Evolutionary conservation across 2,329 filamentous ascomycete genomes (phyloP), one percentile per base, ranked within the genome.

Genomic region (Neonectria magnoliae): DNA sequence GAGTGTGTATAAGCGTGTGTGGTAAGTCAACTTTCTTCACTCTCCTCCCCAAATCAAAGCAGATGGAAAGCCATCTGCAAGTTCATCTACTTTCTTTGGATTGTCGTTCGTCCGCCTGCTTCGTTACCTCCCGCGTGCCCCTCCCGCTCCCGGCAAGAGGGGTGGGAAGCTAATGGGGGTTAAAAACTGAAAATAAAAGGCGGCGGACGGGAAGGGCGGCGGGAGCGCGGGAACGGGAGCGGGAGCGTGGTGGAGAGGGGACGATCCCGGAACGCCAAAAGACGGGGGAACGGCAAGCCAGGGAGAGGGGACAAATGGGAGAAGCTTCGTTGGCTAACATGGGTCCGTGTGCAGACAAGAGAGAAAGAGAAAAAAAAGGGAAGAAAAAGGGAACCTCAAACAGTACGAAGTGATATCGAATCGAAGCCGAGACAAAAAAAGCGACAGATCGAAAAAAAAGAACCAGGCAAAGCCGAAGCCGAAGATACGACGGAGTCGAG

Each of bases 21-120:
- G 27, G 47, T 50, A n/a, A 50, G 47, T 50, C 47, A 50, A 50
- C 29, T 18, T 10, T 16, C 16, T 29, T 29, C 29, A 25, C 5
- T 10, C 29, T 10, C 31, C 10, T 5, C 31, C 11, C 31, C 31
- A 13, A 33, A 13, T 0, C 31, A 33, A 11, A 11, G 31, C 31
- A 33, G 31, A 33, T 10, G 11, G 11, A 18, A 18, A 41, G 16
- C 6, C 6, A 18, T 41, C 38, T 18, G 16, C 38, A 41, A 41
- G 6, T 41, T 41, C 38, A n/a, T 18, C 8, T 9, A n/a, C 38
- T 6, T 14, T 45, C 29, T 31, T 18, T 31, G 25, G 27, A 14
- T 36, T 31, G 47, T 18, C n/a, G 47, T 33, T 66, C 68, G 55
- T 68, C 47, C 58, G 63, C 52, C 67, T 55, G 47, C 68, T 25